Evolutionary conservation across 116 monocot species (phyloP).

Genomic region (Dioscorea cayenensis): DNA sequence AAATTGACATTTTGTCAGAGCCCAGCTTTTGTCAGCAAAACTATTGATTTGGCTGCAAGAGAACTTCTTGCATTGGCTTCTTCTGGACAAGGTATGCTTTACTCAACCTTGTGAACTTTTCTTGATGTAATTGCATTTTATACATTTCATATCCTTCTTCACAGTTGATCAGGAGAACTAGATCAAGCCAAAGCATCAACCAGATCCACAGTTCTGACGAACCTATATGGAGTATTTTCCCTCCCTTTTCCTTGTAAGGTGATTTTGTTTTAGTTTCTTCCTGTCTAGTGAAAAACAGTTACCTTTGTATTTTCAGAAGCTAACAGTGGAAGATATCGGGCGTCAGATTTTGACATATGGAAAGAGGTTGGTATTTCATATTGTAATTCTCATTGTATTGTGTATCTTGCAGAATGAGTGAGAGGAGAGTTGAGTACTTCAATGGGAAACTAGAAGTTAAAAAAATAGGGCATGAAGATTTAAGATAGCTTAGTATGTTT

Average conservation of each 20-base stretch:
- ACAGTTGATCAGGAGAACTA: conserved; percentile 81
- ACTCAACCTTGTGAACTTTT: neutral
- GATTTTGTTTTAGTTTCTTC: neutral
- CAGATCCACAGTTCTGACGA: conserved; percentile 85
- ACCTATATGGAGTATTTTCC: conserved; percentile 69
- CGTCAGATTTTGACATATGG: conserved; percentile 94
- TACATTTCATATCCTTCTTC: conserved; percentile 1
- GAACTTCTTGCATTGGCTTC: conserved; percentile 77
- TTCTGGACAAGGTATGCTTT: conserved; percentile 72
- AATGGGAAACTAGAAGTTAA: too few species aligned
- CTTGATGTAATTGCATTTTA: neutral
- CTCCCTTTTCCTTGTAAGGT: neutral
- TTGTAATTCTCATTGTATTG: neutral
- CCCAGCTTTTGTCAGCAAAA: conserved; percentile 68
- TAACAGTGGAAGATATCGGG: conserved; percentile 86
- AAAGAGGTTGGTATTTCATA: conserved; percentile 44
- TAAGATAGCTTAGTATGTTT: too few species aligned
- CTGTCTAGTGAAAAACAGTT: neutral
- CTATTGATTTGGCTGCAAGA: conserved; percentile 80
- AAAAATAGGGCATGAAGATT: too few species aligned
- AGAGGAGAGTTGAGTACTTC: too few species aligned
- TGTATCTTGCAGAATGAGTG: neutral
- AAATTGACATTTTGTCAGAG: conserved; percentile 23
- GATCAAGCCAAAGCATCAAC: conserved; percentile 81
- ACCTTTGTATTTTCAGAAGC: conserved; percentile 30